phyloP scores from a whole-genome alignment of 1,284 basidiomycete species.

The Inonotus obliquus region DNA sequence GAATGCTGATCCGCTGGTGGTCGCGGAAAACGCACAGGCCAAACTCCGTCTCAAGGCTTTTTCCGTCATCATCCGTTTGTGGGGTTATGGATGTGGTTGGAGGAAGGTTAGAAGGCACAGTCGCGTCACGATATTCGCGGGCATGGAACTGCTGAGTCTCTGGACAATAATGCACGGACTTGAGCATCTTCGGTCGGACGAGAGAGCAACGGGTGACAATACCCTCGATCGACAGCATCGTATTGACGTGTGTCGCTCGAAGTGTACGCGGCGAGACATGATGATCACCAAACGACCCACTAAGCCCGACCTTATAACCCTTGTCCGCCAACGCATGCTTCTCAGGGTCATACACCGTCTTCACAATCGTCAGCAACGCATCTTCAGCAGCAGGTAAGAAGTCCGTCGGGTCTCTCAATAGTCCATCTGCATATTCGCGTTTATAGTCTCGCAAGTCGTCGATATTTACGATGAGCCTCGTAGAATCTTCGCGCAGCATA shows the following conservation, averaged over 20 bases:
- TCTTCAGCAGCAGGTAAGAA: conserved; percentile 92
- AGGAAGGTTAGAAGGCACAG: conserved; percentile 79
- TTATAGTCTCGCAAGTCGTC: conserved; percentile 96
- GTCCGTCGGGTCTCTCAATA: conserved; percentile 86
- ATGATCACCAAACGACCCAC: conserved; percentile 98
- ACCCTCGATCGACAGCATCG: conserved; percentile 96
- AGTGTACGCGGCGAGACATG: conserved; percentile 95
- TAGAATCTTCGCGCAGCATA: conserved; percentile 82
- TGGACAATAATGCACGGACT: conserved; percentile 94
- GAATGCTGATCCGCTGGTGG: conserved; percentile 96
- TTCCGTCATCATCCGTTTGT: conserved; percentile 87
- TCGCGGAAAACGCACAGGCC: conserved; percentile 92
- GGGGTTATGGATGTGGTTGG: conserved; percentile 91
- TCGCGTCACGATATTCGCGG: conserved; percentile 91
- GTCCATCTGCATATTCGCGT: conserved; percentile 74
- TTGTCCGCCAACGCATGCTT: conserved; percentile 84
- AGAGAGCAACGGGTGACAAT: conserved; percentile 98
- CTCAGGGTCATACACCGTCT: conserved; percentile 70
- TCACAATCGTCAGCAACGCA: conserved; percentile 74
- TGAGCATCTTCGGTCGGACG: conserved; percentile 97
- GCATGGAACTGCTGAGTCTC: conserved; percentile 82
- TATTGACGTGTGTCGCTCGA: conserved; percentile 84
- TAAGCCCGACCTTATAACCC: conserved; percentile 86
- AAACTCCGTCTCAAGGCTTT: conserved; percentile 87
- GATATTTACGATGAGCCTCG: conserved; percentile 92